These are phyloP conservation scores for Aspergillus steynii DNA, from an alignment of 495 filamentous ascomycete species.

Conservation along the genomic window DNA sequence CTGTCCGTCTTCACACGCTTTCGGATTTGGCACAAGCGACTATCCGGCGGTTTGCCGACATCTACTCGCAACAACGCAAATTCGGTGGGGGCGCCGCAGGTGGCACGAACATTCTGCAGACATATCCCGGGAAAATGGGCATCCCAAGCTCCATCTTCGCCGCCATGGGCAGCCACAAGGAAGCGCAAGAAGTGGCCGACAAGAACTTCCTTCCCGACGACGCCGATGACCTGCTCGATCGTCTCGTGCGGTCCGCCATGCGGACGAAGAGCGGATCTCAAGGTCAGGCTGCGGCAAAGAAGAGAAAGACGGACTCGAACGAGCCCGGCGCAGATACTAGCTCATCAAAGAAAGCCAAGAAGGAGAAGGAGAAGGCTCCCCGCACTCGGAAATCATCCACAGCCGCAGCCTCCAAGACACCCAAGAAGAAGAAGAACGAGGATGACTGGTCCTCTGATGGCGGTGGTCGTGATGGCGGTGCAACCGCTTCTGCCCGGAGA, in stretches of 20 bases:
- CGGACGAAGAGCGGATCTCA: constrained; percentile 37
- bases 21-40: constrained; percentile 83
- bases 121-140: constrained; percentile 77
- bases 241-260: constrained; percentile 54
- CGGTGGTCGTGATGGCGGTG: constrained; percentile 21
- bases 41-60: constrained; percentile 75
- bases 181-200: constrained; percentile 79
- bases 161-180: constrained; percentile 69
- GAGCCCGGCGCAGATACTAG: constrained; percentile 33
- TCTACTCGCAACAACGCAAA: constrained; percentile 51
- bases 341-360: constrained; percentile 33
- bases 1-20: constrained; percentile 70
- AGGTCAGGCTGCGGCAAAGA: constrained; percentile 34
- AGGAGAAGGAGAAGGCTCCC: constrained; percentile 32
- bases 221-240: constrained; percentile 75
- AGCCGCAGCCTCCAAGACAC: constrained; percentile 37
- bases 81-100: constrained; percentile 59
- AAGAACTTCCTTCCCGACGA: constrained; percentile 80
- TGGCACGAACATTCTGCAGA: constrained; percentile 73
- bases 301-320: constrained; percentile 48
- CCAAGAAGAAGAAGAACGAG: constrained; percentile 42
- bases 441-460: constrained; percentile 48
- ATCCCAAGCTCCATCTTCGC: constrained; percentile 77
- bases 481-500: constrained; percentile 33
- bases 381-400: constrained; percentile 43